A percentile compares a stretch with the other conserved stretches of the same genome.
phyloP scores from a whole-genome alignment of 495 filamentous ascomycete species.

The Aspergillus sclerotioniger region DNA sequence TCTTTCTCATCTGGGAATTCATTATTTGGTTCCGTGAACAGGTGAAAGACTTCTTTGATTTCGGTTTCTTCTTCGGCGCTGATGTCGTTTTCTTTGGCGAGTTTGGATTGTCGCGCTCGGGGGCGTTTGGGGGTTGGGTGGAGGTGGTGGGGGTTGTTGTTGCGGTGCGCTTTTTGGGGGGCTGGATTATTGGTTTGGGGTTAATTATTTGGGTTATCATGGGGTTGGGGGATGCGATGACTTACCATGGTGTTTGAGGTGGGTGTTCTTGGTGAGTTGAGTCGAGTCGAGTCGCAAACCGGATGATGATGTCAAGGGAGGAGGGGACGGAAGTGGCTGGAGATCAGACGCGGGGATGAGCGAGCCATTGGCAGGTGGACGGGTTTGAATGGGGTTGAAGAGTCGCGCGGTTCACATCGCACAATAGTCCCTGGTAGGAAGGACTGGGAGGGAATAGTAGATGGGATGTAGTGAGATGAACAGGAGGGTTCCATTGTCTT shows the following conservation, averaged over 20 bases:
- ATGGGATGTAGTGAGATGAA: too few species aligned
- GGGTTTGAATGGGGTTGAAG: neutral
- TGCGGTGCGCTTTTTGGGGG: constrained; percentile 41
- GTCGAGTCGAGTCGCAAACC: too few species aligned
- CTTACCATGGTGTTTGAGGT: constrained; percentile 5
- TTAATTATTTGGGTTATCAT: constrained; percentile 1
- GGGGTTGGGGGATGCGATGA: neutral
- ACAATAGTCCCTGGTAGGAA: neutral
- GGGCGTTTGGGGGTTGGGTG: constrained; percentile 27
- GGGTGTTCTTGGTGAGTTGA: neutral
- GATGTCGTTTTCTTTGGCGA: constrained; percentile 85
- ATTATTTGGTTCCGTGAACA: constrained; percentile 63
- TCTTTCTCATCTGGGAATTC: constrained; percentile 66
- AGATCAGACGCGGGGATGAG: neutral
- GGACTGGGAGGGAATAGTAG: too few species aligned
- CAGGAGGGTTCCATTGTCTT: constrained; percentile 1
- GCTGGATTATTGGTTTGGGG: constrained; percentile 21
- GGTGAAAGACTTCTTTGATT: constrained; percentile 82
- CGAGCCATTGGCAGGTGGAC: neutral
- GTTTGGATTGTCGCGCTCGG: constrained; percentile 66
- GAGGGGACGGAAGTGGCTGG: neutral
- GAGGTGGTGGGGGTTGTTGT: constrained; percentile 26
- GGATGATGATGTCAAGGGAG: neutral
- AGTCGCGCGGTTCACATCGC: neutral
- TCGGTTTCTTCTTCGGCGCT: constrained; percentile 79